Base-by-base conservation (phyloP, 1,284 basidiomycete genomes). In the Cryptococcus depauperatus region DNA sequence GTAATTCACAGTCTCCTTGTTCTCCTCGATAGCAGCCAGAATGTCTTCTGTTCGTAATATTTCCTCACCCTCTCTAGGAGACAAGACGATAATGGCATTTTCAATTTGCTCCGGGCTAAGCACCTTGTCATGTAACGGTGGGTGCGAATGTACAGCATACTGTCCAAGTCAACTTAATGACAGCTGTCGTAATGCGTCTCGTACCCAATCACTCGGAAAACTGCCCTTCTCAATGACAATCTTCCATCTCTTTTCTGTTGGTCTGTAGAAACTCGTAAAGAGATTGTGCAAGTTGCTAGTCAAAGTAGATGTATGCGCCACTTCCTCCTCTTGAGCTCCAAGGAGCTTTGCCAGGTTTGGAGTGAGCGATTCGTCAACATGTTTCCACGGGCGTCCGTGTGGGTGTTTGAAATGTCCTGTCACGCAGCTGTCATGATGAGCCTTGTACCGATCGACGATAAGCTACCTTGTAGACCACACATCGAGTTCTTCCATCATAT, bases 111-210 rank as follows among this genome's bases (percentile, higher is more conserved):
- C 77, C 18, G 85, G 83, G 60, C 85, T 79, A 60, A 85, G 79
- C n/a, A 61, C 52, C 22, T 51, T 62, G 22, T 84, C 84, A 71
- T 89, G 88, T 41, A 85, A 74, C 43, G 74, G 69, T 30, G 80
- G 84, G 71, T 96, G 91, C 25, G 91, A 95, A 41, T 84, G 79
- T 58, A 97, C 86, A 18, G 93, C 95, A 66, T 98, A 98, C 90
- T 95, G n/a, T n/a, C n/a, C n/a, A n/a, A n/a, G n/a, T n/a, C n/a
- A n/a, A n/a, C n/a, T n/a, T n/a, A n/a, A n/a, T n/a, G n/a, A n/a
- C n/a, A n/a, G n/a, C n/a, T n/a, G 3, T 32, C 32, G 7, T 16
- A 4, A 14, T 16, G 13, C 26, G 13, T 33, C 8, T 72, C 80
- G 64, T 54, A 84, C 85, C 73, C 89, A 85, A 76, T 98, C 93